phyloP scores from a whole-genome alignment of 768 basidiomycete genomes.

The Russula abietina region DNA sequence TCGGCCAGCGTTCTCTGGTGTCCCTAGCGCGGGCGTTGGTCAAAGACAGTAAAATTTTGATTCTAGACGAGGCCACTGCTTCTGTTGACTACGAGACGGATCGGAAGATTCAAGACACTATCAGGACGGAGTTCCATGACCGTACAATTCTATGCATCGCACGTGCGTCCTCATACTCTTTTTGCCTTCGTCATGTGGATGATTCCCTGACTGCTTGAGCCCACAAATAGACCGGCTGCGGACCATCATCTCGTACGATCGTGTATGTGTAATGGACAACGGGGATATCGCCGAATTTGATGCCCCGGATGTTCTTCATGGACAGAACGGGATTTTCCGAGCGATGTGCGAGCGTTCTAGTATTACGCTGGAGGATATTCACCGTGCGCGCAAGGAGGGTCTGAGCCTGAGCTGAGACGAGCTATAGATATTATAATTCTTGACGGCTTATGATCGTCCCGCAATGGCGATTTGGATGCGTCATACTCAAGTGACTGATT shows the following conservation, averaged over 20 bases:
- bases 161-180: no score
- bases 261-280: constrained; percentile 88
- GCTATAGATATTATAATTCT: not conserved
- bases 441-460: not conserved
- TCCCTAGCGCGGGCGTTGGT: no score
- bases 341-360: constrained; percentile 84
- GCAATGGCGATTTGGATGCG: not conserved
- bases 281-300: constrained; percentile 92
- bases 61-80: constrained; percentile 91
- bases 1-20: constrained; percentile 76
- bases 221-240: constrained; percentile 79
- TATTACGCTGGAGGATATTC: constrained; percentile 67
- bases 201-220: no score
- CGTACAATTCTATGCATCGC: constrained; percentile 85
- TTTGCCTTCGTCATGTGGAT: no score
- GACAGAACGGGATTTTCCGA: constrained; percentile 62
- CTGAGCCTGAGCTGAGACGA: constrained; percentile 8
- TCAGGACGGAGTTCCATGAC: constrained; percentile 74
- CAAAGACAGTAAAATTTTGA: constrained; percentile 75
- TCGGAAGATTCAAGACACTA: constrained; percentile 85
- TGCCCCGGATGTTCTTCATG: constrained; percentile 62
- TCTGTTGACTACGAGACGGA: constrained; percentile 89
- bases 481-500: not conserved
- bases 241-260: constrained; percentile 84
- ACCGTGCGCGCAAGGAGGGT: constrained; percentile 33